A percentile compares a stretch with the other conserved stretches of the same genome.
Conservation (phyloP, 2,329 filamentous ascomycete species). For the Alternaria solani region DNA sequence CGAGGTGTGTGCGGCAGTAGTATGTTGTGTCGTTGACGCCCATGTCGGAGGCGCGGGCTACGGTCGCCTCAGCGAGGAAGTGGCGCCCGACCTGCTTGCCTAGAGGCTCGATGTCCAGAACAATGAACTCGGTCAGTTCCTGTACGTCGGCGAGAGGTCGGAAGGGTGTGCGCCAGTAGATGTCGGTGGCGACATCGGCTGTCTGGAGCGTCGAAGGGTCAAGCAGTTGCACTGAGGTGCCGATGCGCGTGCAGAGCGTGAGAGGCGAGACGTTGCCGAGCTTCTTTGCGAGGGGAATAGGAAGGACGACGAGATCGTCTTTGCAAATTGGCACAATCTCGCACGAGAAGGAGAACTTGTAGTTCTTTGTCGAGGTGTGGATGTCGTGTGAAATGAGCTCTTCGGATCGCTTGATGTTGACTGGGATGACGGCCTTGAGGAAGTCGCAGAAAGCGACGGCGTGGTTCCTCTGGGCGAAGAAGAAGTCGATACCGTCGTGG, state of each 20-base stretch:
- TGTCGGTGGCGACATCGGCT: conserved; percentile 78
- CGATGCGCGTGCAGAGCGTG: conserved; percentile 84
- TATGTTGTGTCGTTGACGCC: conserved; percentile 87
- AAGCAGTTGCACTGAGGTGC: conserved; percentile 87
- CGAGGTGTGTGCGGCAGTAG: conserved; percentile 89
- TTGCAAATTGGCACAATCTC: conserved; percentile 96
- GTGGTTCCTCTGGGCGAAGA: conserved; percentile 86
- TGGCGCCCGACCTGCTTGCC: conserved; percentile 80
- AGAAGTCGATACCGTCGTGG: conserved; percentile 96
- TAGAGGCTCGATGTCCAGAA: conserved; percentile 90
- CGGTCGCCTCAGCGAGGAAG: conserved; percentile 84
- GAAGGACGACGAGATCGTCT: conserved; percentile 93
- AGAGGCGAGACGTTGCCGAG: conserved; percentile 89
- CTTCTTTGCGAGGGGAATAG: conserved; percentile 85
- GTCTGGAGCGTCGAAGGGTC: conserved; percentile 92
- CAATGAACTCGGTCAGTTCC: conserved; percentile 88
- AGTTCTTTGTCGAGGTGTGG: conserved; percentile 88
- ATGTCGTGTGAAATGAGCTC: conserved; percentile 93
- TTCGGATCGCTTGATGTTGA: conserved; percentile 83
- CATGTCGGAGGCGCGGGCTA: conserved; percentile 86
- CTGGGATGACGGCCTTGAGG: conserved; percentile 79
- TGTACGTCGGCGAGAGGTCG: conserved; percentile 80
- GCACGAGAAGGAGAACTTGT: conserved; percentile 92
- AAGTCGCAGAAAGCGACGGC: conserved; percentile 94
- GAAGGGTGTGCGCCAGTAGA: conserved; percentile 94